phyloP scores from a whole-genome alignment of 805 yeast species.

The Kregervanrija delftensis region DNA sequence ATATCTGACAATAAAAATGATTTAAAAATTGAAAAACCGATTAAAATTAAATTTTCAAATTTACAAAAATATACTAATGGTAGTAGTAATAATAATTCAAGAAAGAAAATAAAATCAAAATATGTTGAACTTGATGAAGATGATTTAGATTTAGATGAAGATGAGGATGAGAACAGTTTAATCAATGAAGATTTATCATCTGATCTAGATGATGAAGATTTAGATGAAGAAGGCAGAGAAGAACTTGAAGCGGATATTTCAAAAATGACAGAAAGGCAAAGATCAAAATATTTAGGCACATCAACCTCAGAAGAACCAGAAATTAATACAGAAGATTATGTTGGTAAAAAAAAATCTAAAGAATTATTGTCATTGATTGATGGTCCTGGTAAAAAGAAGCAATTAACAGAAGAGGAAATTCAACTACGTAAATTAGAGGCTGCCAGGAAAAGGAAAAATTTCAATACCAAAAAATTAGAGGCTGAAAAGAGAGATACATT shows the following conservation, averaged over 20 bases:
- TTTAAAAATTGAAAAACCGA: too few relatives aligned
- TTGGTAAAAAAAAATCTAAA: slow-evolving; percentile 13
- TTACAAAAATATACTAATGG: too few relatives aligned
- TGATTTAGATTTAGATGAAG: slow-evolving; percentile 13
- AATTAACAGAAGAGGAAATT: slow-evolving; percentile 76
- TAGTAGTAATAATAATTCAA: too few relatives aligned
- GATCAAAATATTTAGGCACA: slow-evolving; percentile 36
- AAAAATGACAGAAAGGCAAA: slow-evolving; percentile 51
- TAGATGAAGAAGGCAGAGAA: slow-evolving; percentile 38
- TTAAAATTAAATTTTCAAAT: too few relatives aligned
- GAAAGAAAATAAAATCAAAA: too few relatives aligned
- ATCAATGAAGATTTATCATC: too few relatives aligned
- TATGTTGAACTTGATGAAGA: slow-evolving; percentile 5
- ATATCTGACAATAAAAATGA: too few relatives aligned
- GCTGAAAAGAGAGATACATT: slow-evolving; percentile 91
- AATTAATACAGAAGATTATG: slow-evolving; percentile 1
- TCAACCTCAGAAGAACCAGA: slow-evolving; percentile 18
- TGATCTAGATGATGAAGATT: slow-evolving; percentile 19
- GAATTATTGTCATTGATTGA: slow-evolving; percentile 31
- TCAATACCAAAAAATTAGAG: slow-evolving; percentile 74
- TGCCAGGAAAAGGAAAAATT: slow-evolving; percentile 81
- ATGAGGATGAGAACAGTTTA: slow-evolving; percentile 11
- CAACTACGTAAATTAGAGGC: slow-evolving; percentile 78
- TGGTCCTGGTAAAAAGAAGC: slow-evolving; percentile 41
- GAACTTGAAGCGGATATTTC: slow-evolving; percentile 35